Base-by-base conservation (phyloP, 352 stramenopile species). In the Phytophthora colocasiae region DNA sequence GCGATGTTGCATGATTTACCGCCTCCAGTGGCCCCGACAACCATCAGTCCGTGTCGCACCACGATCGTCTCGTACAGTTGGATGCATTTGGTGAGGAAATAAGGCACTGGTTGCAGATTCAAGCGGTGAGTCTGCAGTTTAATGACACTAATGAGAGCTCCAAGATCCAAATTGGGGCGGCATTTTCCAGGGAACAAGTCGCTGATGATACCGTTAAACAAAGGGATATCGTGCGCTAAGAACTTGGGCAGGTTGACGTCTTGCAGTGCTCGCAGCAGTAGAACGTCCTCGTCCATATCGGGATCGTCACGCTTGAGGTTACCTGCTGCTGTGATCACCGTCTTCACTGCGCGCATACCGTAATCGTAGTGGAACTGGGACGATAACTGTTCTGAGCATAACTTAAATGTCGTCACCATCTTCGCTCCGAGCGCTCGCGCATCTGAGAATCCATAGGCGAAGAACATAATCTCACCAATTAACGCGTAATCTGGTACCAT, bases 211-310 rank as follows among this genome's bases (percentile, higher is more conserved):
- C 96, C 96, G 43, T 97, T 96, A 69, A 99, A 99, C 6, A 99
- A 76, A 19, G 92, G 92, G 41, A 99, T 97, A 71, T 99, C 96
- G 43, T 97, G 94, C 2, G 86, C 91, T 11, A 99, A 62, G 69
- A 99, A 99, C 58, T 99, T 99, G 0, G 96, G 92, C 31, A 98
- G 70, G 61, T 99, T 99, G 7, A 99, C 96, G 58, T 99, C 96
- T 57, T 98, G 97, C 38, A 99, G 87, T 2, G 94, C 92, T 8
- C 94, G 80, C 15, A 99, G 65, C n/a, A 98, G 71, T 10, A 99
- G 70, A 4, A 98, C 88, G 38, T 98, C 93, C 64, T 99, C 96
- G 31, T 96, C 83, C 70, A 98, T 95, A 24, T 98, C 86, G 1
- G 87, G 90, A 47, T 97, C 91, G 6, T 93, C 88, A 11, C 94